A percentile compares a stretch with the other conserved stretches of the same genome.
Evolutionary conservation across 352 stramenopile species (phyloP).

Genomic region (Pythium periplocum): DNA sequence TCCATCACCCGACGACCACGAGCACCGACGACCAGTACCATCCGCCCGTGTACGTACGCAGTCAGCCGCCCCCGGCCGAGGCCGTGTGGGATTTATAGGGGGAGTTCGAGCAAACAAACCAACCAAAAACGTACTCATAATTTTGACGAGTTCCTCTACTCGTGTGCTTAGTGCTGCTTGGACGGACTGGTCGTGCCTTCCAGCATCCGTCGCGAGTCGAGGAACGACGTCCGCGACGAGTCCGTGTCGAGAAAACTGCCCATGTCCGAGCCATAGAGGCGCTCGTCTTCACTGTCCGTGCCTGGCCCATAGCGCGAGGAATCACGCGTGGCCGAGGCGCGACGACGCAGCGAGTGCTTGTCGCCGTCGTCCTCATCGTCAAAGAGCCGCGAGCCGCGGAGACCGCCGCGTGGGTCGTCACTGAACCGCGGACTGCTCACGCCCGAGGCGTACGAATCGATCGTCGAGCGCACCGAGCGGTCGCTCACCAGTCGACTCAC

Average conservation of each 20-base stretch:
- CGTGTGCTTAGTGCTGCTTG: slow-evolving; percentile 7
- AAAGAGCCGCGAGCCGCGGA: slow-evolving; percentile 11
- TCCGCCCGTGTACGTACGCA: slow-evolving; percentile 48
- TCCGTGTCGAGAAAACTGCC: slow-evolving; percentile 14
- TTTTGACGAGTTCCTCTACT: background rate
- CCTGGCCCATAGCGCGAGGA: slow-evolving; percentile 3
- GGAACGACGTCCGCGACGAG: background rate
- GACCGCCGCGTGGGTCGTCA: too few species aligned
- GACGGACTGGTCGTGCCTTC: background rate
- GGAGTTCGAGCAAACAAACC: too few species aligned
- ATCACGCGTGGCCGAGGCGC: too few species aligned
- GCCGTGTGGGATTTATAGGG: slow-evolving; percentile 58
- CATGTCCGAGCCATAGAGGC: slow-evolving; percentile 16
- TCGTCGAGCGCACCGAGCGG: background rate
- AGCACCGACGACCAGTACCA: slow-evolving; percentile 33
- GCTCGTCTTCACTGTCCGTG: slow-evolving; percentile 8
- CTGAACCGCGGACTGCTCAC: too few species aligned
- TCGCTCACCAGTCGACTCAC: background rate
- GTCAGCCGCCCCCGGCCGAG: slow-evolving; percentile 43
- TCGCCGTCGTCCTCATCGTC: slow-evolving; percentile 14
- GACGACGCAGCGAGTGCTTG: slow-evolving; percentile 1
- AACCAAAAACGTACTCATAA: too few species aligned
- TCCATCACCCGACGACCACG: slow-evolving; percentile 35
- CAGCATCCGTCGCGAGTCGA: slow-evolving; percentile 4
- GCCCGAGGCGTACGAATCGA: slow-evolving; percentile 24